Base-by-base conservation (phyloP, 768 basidiomycete species). In the Agaricus blazei region DNA sequence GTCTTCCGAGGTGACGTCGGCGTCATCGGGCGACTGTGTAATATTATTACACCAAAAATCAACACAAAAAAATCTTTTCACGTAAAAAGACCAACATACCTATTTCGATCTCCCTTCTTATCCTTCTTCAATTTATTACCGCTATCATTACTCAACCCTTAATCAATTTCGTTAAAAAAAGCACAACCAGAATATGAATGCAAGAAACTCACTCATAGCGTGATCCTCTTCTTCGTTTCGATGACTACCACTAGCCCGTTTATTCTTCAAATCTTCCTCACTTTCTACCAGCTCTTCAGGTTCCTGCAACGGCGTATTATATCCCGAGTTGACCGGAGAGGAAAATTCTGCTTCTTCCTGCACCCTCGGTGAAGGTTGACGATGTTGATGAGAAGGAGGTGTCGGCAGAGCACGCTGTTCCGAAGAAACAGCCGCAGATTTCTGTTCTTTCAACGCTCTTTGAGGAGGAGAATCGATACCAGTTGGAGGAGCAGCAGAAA, bases 141-240 rank as follows among this genome's bases (percentile, higher is more conserved):
- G 3, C 34, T 11, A 34, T 34, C 34, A 7, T 8, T 8, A 34
- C 34, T 11, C 11, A 34, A 7, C 2, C 11, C 34, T 34, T 34
- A 7, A 34, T 34, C 34, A 34, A 34, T 34, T 3, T 34, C 34
- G 11, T 34, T 11, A 34, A 6, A 7, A 52, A 34, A 44, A 41
- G 11, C 8, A 23, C 19, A 34, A 23, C 7, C 14, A 45, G 9
- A 42, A 14, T 31, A 44, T n/a, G 2, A 29, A 23, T 19, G 27
- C 5, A 41, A 41, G n/a, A 51, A 52, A 46, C 52, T 53, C 44
- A 53, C 52, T 34, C 8, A 14, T 51, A 37, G 49, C 38, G 37
- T 50, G 49, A 6, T 23, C 23, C 7, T 45, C 27, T 2, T 45
- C 44, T 24, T 37, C 7, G 31, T 37, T 8, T 34, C 34, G 3